phyloP scores from a whole-genome alignment of 31 red algal genomes.

The Endocladia muricata region DNA sequence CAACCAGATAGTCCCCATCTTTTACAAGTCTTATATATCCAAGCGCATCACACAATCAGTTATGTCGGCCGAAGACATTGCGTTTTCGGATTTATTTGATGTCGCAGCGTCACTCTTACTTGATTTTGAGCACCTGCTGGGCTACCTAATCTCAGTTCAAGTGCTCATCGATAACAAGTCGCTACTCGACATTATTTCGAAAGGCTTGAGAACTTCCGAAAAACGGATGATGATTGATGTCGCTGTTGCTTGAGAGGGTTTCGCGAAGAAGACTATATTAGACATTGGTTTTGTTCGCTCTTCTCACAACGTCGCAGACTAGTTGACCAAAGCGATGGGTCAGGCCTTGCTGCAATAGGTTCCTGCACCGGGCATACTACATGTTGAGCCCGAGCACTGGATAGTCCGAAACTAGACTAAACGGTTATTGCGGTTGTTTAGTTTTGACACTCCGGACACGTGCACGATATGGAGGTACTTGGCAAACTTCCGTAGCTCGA shows the following conservation, averaged over 20 bases:
- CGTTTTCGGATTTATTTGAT: slow-evolving; percentile 3
- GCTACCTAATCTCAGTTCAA: background rate
- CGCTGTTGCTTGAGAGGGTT: background rate
- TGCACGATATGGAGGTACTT: background rate
- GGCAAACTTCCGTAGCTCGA: background rate
- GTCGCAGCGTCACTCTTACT: background rate
- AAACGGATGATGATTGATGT: background rate
- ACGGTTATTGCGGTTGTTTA: background rate
- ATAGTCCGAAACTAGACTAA: background rate
- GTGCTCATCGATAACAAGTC: background rate
- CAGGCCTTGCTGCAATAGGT: background rate
- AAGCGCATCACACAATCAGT: background rate
- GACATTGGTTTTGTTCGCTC: background rate
- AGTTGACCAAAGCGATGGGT: background rate
- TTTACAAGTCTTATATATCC: slow-evolving; percentile 7
- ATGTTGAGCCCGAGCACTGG: background rate
- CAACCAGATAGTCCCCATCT: background rate
- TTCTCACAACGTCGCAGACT: background rate
- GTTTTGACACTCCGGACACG: no score
- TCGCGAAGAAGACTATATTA: background rate
- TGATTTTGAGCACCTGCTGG: background rate
- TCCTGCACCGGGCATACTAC: background rate
- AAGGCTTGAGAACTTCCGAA: background rate
- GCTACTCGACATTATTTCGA: background rate
- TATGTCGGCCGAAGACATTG: background rate